Evolutionary conservation across 768 basidiomycete genomes (phyloP).

Genomic region (Pulveroboletus sp.): DNA sequence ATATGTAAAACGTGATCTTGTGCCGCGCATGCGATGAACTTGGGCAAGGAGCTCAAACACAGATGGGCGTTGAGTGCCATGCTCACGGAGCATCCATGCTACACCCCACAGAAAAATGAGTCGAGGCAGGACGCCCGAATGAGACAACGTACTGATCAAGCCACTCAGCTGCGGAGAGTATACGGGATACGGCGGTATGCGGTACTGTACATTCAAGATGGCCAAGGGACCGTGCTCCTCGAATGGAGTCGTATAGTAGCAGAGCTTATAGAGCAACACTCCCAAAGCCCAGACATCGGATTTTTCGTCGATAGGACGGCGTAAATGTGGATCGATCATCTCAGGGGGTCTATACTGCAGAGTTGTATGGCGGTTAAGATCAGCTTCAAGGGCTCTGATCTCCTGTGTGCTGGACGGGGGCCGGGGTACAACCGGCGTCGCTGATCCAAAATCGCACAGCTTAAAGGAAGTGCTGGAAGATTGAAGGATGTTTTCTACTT

Average conservation of each 20-base stretch:
- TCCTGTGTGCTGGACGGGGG: constrained; percentile 79
- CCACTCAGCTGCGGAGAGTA: constrained; percentile 82
- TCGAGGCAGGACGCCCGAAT: constrained; percentile 3
- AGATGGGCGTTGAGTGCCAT: constrained; percentile 78
- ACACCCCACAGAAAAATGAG: constrained; percentile 9
- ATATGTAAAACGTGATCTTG: constrained; percentile 76
- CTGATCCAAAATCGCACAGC: constrained; percentile 96
- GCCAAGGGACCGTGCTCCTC: constrained; percentile 97
- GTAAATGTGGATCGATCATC: constrained; percentile 88
- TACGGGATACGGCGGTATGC: constrained; percentile 81
- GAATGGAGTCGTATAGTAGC: constrained; percentile 99
- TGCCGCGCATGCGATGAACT: constrained; percentile 85
- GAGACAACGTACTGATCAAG: constrained; percentile 62
- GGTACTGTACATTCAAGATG: constrained; percentile 94
- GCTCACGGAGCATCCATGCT: constrained; percentile 93
- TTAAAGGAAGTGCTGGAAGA: constrained; percentile 82
- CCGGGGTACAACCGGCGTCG: constrained; percentile 63
- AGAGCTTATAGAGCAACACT: constrained; percentile 94
- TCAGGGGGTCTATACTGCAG: constrained; percentile 98
- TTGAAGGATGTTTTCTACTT: constrained; percentile 98
- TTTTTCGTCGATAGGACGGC: constrained; percentile 86
- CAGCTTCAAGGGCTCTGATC: constrained; percentile 81
- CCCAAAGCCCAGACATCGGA: constrained; percentile 98
- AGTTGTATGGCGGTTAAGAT: constrained; percentile 92
- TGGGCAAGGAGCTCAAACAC: constrained; percentile 81